Conservation (phyloP, 2,329 filamentous ascomycete species). For the Aspergillus chevalieri region DNA sequence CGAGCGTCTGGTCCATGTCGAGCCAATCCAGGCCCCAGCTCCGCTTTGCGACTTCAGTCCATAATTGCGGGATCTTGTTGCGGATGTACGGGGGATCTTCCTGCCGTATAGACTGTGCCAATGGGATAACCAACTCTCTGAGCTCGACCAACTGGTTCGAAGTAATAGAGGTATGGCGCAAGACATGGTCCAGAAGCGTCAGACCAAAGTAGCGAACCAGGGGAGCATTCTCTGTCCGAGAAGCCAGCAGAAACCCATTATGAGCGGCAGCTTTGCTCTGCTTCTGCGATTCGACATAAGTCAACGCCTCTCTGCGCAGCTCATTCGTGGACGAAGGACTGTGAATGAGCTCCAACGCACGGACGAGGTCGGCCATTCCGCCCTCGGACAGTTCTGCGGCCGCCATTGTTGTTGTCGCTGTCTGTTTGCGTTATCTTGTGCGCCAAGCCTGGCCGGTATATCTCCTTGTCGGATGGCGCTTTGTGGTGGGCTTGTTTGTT, state of each 20-base stretch:
- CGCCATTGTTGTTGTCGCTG: slow-evolving; percentile 20
- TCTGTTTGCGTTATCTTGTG: slow-evolving; percentile 3
- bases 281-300: slow-evolving; percentile 83
- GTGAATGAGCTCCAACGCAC: slow-evolving; percentile 84
- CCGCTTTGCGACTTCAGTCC: slow-evolving; percentile 90
- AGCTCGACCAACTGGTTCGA: slow-evolving; percentile 63
- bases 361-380: slow-evolving; percentile 56
- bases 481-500: not conserved
- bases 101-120: slow-evolving; percentile 64
- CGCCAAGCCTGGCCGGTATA: not conserved
- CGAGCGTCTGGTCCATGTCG: slow-evolving; percentile 82
- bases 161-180: slow-evolving; percentile 76
- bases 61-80: slow-evolving; percentile 90
- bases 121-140: slow-evolving; percentile 68
- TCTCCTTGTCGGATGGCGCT: not conserved
- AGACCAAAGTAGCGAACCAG: slow-evolving; percentile 90
- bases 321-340: slow-evolving; percentile 73
- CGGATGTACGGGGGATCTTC: slow-evolving; percentile 76
- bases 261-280: slow-evolving; percentile 69
- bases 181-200: slow-evolving; percentile 81
- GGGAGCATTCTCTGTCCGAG: slow-evolving; percentile 66
- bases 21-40: slow-evolving; percentile 91
- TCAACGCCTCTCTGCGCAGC: slow-evolving; percentile 72
- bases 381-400: slow-evolving; percentile 31
- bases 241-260: slow-evolving; percentile 77